Evolutionary conservation across 83 land plant genomes (phyloP).

Genomic region (Diphasiastrum complanatum): DNA sequence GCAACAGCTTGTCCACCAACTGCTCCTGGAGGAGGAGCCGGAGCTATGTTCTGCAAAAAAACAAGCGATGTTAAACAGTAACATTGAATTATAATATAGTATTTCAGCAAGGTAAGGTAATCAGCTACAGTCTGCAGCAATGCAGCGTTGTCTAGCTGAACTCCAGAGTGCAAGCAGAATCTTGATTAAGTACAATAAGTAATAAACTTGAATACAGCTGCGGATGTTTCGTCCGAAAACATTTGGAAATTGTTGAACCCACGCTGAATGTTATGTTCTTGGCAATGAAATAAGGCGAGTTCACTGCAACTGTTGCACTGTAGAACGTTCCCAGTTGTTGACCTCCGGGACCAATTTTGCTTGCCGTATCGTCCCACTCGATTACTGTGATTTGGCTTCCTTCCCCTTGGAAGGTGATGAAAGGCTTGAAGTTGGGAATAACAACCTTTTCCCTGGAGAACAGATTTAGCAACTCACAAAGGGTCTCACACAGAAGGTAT

Average conservation of each 20-base stretch:
- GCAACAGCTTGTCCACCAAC: constrained; percentile 85
- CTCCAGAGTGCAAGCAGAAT: no score
- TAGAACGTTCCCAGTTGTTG: constrained; percentile 40
- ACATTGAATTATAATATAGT: background rate
- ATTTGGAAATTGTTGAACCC: background rate
- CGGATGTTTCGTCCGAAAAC: background rate
- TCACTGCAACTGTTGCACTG: constrained; percentile 56
- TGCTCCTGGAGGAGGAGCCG: constrained; percentile 21
- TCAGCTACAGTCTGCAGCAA: no score
- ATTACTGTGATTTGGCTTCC: constrained; percentile 33
- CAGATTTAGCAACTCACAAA: background rate
- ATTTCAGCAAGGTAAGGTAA: no score
- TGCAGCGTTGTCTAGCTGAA: no score
- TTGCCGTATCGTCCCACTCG: constrained; percentile 53
- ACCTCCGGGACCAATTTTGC: constrained; percentile 33
- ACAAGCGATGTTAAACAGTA: background rate
- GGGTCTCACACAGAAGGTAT: background rate
- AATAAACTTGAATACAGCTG: background rate
- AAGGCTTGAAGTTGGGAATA: constrained; percentile 42
- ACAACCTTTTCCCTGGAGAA: constrained; percentile 56
- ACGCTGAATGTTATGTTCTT: constrained; percentile 66
- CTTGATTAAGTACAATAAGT: background rate
- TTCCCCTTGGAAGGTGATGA: constrained; percentile 47
- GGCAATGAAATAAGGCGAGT: constrained; percentile 60
- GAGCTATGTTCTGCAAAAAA: constrained; percentile 22